These are phyloP conservation scores for Ophiostoma sp. DNA, from an alignment of 2,329 filamentous ascomycete genomes.

Conservation along the genomic window DNA sequence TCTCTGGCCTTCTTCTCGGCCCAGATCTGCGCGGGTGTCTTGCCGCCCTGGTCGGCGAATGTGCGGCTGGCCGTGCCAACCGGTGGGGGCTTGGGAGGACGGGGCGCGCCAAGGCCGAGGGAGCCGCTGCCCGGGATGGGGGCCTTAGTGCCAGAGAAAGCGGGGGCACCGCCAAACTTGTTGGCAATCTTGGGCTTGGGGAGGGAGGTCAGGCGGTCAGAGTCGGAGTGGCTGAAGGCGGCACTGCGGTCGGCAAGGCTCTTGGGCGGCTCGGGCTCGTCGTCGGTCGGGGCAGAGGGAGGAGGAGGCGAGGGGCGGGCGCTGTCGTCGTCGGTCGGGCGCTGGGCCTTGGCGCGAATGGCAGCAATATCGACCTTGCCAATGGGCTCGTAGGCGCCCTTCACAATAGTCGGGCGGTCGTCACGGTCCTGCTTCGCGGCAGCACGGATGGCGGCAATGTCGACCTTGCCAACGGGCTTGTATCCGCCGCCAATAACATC, in stretches of 20 bases:
- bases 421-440: constrained; percentile 70
- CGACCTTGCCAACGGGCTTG: constrained; percentile 94
- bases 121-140: constrained; percentile 68
- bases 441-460: constrained; percentile 85
- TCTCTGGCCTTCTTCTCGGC: constrained; percentile 93
- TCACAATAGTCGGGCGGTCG: constrained; percentile 80
- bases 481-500: constrained; percentile 84
- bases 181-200: constrained; percentile 96
- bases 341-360: constrained; percentile 60
- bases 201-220: constrained; percentile 79
- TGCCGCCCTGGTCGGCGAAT: constrained; percentile 91
- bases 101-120: constrained; percentile 63
- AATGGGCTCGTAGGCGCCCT: constrained; percentile 90
- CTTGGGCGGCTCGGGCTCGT: constrained; percentile 47
- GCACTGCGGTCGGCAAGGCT: constrained; percentile 74
- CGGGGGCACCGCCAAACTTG: constrained; percentile 70
- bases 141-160: constrained; percentile 84
- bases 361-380: constrained; percentile 97
- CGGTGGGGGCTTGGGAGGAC: constrained; percentile 60
- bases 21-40: constrained; percentile 96
- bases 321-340: constrained; percentile 22
- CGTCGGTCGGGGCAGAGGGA: constrained; percentile 27
- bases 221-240: constrained; percentile 64
- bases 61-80: constrained; percentile 84
- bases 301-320: constrained; percentile 13